Evolutionary conservation across 257 asterid species (phyloP).

Genomic region (Solanum megistacrolobum): DNA sequence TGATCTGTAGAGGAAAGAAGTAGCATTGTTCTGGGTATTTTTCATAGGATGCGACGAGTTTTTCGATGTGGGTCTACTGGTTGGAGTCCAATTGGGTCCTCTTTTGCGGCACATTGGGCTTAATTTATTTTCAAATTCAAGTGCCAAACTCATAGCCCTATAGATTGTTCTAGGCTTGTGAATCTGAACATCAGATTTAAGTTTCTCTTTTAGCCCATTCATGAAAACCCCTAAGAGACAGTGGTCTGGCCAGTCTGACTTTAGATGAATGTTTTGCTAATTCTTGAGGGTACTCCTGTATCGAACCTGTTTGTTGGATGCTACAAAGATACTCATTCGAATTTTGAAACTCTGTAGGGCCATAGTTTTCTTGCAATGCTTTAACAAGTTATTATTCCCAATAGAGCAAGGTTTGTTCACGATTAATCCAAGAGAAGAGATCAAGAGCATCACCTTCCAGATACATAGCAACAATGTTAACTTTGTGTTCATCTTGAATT

Average conservation of each 20-base stretch:
- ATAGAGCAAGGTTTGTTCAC: background rate
- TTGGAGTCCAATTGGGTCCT: background rate
- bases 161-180: background rate
- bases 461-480: background rate
- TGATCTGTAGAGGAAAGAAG: background rate
- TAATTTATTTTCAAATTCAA: background rate
- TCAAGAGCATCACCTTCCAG: background rate
- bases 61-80: background rate
- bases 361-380: background rate
- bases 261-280: background rate
- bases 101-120: background rate
- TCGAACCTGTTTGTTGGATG: background rate
- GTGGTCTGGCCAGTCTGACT: background rate
- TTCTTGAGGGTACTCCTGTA: background rate
- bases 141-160: background rate
- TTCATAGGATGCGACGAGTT: background rate
- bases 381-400: background rate
- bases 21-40: background rate
- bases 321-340: no score
- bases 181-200: background rate
- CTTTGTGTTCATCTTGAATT: background rate
- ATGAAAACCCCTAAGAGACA: background rate
- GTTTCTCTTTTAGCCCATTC: background rate
- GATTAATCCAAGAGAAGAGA: background rate
- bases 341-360: background rate